phyloP scores from a whole-genome alignment of 2,329 filamentous ascomycete genomes.

The Bretziella fagacearum region DNA sequence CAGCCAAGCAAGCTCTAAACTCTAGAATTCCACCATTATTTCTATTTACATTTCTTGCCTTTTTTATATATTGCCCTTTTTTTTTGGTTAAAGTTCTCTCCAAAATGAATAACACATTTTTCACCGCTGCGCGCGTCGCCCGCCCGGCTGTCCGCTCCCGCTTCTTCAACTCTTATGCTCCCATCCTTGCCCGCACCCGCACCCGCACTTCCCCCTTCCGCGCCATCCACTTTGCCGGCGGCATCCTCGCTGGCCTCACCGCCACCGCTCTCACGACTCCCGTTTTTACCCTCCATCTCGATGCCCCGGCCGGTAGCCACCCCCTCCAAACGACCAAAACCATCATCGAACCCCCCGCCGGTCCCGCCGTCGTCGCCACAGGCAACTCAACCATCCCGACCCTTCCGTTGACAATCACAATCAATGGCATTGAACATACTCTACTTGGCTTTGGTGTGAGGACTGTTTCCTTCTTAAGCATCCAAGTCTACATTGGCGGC shows the following conservation, averaged over 20 bases:
- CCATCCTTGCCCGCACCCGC: neutral
- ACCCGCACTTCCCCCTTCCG: neutral
- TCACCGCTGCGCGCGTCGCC: constrained; percentile 6
- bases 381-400: constrained; percentile 63
- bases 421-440: constrained; percentile 58
- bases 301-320: constrained; percentile 10
- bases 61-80: no score
- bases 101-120: constrained; percentile 9
- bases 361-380: constrained; percentile 30
- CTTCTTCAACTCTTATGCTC: constrained; percentile 9
- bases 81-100: neutral
- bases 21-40: neutral
- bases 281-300: neutral
- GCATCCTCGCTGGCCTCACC: neutral
- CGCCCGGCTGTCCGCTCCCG: constrained; percentile 1
- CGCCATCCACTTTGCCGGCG: neutral
- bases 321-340: constrained; percentile 10
- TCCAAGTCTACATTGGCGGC: constrained; percentile 90
- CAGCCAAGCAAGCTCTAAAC: no score
- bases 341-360: constrained; percentile 1
- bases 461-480: constrained; percentile 72
- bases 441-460: constrained; percentile 76
- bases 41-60: neutral
- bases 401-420: constrained; percentile 56
- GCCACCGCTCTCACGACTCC: neutral